Conservation (phyloP, 179 eudicot genomes). For the Pouteria campechiana region DNA sequence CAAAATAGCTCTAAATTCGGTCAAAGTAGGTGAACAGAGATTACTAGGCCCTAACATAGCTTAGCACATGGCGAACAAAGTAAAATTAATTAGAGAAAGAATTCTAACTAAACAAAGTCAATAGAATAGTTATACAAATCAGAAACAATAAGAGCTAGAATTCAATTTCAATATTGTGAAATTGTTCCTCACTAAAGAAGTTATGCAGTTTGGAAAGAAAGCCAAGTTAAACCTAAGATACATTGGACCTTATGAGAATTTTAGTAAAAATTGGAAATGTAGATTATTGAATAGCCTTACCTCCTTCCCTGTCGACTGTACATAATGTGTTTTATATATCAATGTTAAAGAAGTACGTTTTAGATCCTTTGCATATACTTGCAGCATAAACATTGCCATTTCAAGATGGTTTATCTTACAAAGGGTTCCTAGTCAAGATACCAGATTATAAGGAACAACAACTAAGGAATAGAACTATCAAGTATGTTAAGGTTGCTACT, state of each 20-base stretch:
- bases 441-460: too few species aligned
- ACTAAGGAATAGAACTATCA: too few species aligned
- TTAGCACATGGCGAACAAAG: too few species aligned
- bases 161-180: neutral
- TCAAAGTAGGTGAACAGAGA: too few species aligned
- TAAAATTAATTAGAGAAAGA: too few species aligned
- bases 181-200: neutral
- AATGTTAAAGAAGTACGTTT: slow-evolving; percentile 2
- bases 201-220: neutral
- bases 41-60: too few species aligned
- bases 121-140: neutral
- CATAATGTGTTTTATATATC: slow-evolving; percentile 4
- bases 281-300: neutral
- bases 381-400: too few species aligned
- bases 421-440: too few species aligned
- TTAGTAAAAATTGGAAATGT: neutral
- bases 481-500: too few species aligned
- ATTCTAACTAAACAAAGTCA: neutral
- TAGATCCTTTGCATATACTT: neutral
- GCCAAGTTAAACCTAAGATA: neutral
- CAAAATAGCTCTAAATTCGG: too few species aligned
- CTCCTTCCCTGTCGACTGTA: neutral
- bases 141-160: neutral
- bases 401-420: too few species aligned
- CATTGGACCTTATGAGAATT: neutral